A percentile compares a stretch with the other conserved stretches of the same genome.
phyloP scores from a whole-genome alignment of 2,329 filamentous ascomycete genomes.

The Paraphaeosphaeria minitans region DNA sequence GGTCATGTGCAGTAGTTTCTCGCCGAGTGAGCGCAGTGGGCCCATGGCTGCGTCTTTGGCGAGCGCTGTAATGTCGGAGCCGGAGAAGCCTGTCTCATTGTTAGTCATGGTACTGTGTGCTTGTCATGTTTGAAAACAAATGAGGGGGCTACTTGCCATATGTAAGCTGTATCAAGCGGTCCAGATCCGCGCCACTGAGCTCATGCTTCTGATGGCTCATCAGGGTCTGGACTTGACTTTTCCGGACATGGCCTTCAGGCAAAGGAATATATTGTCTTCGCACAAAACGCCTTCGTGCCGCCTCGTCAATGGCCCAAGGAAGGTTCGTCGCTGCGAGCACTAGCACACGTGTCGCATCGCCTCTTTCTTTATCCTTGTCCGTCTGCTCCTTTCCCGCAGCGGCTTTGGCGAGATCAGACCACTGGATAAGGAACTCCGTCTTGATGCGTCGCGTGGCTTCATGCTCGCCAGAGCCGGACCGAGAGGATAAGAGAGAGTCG shows the following conservation, averaged over 20 bases:
- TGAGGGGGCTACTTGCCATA: conserved; percentile 67
- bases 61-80: conserved; percentile 93
- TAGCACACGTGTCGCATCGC: conserved; percentile 85
- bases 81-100: conserved; percentile 77
- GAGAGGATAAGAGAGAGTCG: conserved; percentile 85
- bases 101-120: background rate
- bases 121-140: background rate
- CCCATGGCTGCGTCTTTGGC: conserved; percentile 99
- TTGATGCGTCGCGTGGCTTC: conserved; percentile 94
- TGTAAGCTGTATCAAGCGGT: conserved; percentile 75
- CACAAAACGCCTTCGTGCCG: conserved; percentile 87
- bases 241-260: conserved; percentile 81
- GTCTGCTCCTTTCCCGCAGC: conserved; percentile 80
- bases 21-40: conserved; percentile 84
- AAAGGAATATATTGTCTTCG: conserved; percentile 94
- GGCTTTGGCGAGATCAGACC: conserved; percentile 90
- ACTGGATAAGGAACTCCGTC: conserved; percentile 97
- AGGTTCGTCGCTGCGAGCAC: conserved; percentile 95
- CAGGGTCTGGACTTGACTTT: conserved; percentile 77
- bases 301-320: conserved; percentile 97
- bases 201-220: conserved; percentile 87
- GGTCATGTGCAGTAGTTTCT: conserved; percentile 85
- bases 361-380: conserved; percentile 69
- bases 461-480: conserved; percentile 83
- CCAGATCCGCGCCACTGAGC: conserved; percentile 73